Percentiles rank a stretch among this genome's conserved stretches.
phyloP scores from a whole-genome alignment of 768 basidiomycete species.

The Termitomyces sp. region DNA sequence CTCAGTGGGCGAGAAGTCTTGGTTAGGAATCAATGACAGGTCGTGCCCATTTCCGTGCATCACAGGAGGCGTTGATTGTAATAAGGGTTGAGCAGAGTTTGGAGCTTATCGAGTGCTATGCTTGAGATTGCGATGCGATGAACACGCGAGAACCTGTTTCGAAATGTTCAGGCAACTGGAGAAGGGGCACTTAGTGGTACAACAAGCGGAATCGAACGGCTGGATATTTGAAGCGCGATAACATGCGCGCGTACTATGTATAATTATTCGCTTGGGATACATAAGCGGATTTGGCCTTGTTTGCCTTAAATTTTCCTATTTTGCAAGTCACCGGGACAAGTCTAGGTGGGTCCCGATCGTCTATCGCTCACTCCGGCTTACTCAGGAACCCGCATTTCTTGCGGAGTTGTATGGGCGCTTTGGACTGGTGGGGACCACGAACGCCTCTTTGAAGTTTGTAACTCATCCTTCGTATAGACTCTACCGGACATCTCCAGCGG shows the following conservation, averaged over 20 bases:
- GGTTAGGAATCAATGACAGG: constrained; percentile 12
- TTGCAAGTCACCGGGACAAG: not conserved
- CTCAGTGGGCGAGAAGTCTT: constrained; percentile 4
- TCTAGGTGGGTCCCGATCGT: not conserved
- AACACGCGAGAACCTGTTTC: not conserved
- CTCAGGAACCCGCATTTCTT: not conserved
- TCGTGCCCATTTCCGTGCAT: constrained; percentile 28
- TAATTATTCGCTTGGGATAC: constrained; percentile 9
- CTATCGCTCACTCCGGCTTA: not conserved
- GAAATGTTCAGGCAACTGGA: not conserved
- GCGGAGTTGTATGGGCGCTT: not conserved
- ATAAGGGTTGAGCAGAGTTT: constrained; percentile 3
- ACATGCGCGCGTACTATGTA: constrained; percentile 11
- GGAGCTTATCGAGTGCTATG: constrained; percentile 6
- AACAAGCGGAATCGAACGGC: constrained; percentile 2
- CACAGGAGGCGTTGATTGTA: constrained; percentile 19
- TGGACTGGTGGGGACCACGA: not conserved
- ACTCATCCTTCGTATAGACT: not conserved
- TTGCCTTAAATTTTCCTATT: constrained; percentile 1
- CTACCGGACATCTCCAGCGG: not conserved
- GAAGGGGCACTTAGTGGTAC: not conserved
- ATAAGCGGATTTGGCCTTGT: constrained; percentile 13
- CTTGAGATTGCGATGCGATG: not conserved
- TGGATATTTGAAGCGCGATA: constrained; percentile 10
- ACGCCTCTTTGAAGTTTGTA: not conserved